phyloP scores from a whole-genome alignment of 352 stramenopile species.

The Peronosclerospora sorghi region DNA sequence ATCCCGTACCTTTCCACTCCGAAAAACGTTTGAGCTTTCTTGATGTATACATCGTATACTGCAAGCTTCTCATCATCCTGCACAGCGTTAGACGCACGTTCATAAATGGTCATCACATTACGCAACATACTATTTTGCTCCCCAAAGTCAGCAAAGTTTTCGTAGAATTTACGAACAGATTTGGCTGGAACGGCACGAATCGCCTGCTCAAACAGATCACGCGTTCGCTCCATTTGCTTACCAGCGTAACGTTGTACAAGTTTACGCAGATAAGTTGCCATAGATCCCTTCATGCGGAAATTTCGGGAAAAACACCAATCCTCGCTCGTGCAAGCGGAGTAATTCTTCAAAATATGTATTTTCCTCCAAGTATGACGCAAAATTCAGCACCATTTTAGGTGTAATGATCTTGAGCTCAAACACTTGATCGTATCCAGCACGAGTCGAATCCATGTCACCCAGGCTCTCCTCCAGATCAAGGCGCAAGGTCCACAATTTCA shows the following conservation, averaged over 20 bases:
- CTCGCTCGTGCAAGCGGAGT: slow-evolving; percentile 90
- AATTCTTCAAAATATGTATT: slow-evolving; percentile 96
- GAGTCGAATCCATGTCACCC: slow-evolving; percentile 90
- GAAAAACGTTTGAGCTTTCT: slow-evolving; percentile 93
- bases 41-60: slow-evolving; percentile 91
- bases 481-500: slow-evolving; percentile 94
- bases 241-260: slow-evolving; percentile 94
- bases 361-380: slow-evolving; percentile 92
- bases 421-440: slow-evolving; percentile 90
- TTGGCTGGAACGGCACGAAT: slow-evolving; percentile 73
- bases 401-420: slow-evolving; percentile 97
- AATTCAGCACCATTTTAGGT: slow-evolving; percentile 96
- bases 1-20: slow-evolving; percentile 92
- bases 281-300: slow-evolving; percentile 95
- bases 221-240: slow-evolving; percentile 92
- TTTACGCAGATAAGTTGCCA: slow-evolving; percentile 93
- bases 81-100: slow-evolving; percentile 85
- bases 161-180: slow-evolving; percentile 77
- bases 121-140: slow-evolving; percentile 93
- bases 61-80: slow-evolving; percentile 85
- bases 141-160: slow-evolving; percentile 92
- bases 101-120: slow-evolving; percentile 93
- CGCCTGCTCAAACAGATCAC: slow-evolving; percentile 95
- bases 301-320: slow-evolving; percentile 60
- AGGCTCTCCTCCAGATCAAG: slow-evolving; percentile 98